Percentiles rank a stretch among this genome's conserved stretches.
Conservation (phyloP, 768 basidiomycete genomes). For the Leucocoprinus birnbaumii region DNA sequence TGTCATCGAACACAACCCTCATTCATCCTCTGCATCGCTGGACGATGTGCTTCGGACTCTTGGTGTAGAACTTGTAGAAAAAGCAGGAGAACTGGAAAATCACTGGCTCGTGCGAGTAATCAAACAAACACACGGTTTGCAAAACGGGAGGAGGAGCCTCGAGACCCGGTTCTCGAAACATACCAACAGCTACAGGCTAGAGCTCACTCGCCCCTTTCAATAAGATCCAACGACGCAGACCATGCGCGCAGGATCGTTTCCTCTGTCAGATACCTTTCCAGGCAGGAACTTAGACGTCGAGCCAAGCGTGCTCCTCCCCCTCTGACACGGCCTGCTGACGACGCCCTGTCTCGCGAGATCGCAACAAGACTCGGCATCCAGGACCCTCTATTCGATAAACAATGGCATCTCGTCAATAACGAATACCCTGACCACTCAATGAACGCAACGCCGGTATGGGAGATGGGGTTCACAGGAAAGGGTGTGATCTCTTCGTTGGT, state of each 20-base stretch:
- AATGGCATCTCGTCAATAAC: conserved; percentile 96
- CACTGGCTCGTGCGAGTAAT: conserved; percentile 79
- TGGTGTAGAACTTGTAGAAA: conserved; percentile 84
- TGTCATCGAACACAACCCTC: conserved; percentile 64
- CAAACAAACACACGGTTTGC: conserved; percentile 31
- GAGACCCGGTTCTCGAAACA: conserved; percentile 47
- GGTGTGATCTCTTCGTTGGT: conserved; percentile 87
- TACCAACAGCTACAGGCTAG: conserved; percentile 43
- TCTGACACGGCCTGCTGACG: conserved; percentile 32
- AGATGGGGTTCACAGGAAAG: conserved; percentile 82
- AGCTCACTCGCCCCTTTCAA: conserved; percentile 27
- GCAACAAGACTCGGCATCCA: conserved; percentile 62
- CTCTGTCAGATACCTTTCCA: conserved; percentile 58
- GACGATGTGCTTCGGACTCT: conserved; percentile 56
- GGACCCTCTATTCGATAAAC: conserved; percentile 80
- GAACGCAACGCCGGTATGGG: conserved; percentile 95
- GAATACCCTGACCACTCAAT: conserved; percentile 78
- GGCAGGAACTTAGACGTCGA: conserved; percentile 65
- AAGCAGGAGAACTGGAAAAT: conserved; percentile 75
- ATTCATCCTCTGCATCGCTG: conserved; percentile 39
- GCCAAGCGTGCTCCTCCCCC: conserved; percentile 72
- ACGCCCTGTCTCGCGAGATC: conserved; percentile 41
- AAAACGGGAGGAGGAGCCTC: conserved; percentile 28
- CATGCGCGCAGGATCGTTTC: conserved; percentile 44
- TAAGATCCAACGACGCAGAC: conserved; percentile 39